phyloP scores from a whole-genome alignment of 768 basidiomycete genomes.

The Boletus pseudo-olivaceus region DNA sequence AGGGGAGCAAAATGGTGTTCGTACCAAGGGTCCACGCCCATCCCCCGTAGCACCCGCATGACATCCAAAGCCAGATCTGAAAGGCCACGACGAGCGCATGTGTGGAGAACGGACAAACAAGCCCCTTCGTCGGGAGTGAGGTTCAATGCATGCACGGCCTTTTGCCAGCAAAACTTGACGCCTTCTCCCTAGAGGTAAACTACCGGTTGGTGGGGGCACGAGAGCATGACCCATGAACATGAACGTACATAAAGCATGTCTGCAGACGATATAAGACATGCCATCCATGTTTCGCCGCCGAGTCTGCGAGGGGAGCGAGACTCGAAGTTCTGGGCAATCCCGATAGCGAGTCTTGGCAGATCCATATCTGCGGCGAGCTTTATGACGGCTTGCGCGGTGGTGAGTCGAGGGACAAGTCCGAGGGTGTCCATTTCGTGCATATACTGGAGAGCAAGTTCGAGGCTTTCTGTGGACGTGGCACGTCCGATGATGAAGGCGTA shows the following conservation, averaged over 20 bases:
- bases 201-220: not conserved
- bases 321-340: conserved; percentile 64
- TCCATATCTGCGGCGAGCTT: conserved; percentile 49
- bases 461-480: conserved; percentile 42
- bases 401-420: conserved; percentile 48
- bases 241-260: conserved; percentile 63
- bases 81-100: conserved; percentile 70
- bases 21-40: conserved; percentile 45
- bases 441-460: conserved; percentile 64
- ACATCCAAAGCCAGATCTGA: conserved; percentile 67
- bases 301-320: conserved; percentile 49
- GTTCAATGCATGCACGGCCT: conserved; percentile 47
- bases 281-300: conserved; percentile 55
- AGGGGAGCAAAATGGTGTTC: conserved; percentile 80
- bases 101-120: conserved; percentile 63
- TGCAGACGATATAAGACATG: conserved; percentile 63
- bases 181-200: conserved; percentile 55
- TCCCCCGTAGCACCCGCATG: conserved; percentile 49
- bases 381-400: conserved; percentile 51
- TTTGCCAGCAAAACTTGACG: conserved; percentile 58
- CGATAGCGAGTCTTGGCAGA: conserved; percentile 65
- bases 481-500: conserved; percentile 53
- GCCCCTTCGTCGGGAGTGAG: conserved; percentile 73
- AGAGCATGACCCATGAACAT: not conserved
- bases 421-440: conserved; percentile 55